Percentiles rank a stretch among this genome's conserved stretches.
These are phyloP conservation scores for Naganishia sp. DNA, from an alignment of 1,284 basidiomycete species.

Conservation along the genomic window DNA sequence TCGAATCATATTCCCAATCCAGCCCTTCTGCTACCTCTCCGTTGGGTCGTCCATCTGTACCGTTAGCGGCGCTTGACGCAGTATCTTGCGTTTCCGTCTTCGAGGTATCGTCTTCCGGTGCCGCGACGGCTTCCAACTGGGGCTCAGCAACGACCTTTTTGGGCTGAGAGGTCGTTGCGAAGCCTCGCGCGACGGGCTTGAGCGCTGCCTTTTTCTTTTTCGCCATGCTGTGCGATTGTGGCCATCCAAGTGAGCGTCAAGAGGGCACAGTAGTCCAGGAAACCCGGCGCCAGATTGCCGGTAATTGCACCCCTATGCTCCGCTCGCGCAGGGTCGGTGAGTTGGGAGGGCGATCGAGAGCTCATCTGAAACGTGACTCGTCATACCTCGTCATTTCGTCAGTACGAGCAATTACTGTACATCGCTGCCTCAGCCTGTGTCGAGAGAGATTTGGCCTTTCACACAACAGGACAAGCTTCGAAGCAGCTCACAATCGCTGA, in stretches of 20 bases:
- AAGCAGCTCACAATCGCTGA: no score
- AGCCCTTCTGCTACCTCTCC: conserved; percentile 27
- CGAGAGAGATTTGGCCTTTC: no score
- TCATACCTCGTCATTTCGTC: no score
- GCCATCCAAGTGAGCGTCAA: background rate
- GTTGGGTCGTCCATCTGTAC: background rate
- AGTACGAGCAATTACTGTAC: no score
- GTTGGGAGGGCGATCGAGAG: no score
- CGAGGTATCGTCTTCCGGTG: conserved; percentile 39
- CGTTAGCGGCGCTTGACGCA: background rate
- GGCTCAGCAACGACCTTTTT: conserved; percentile 65
- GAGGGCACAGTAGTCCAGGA: no score
- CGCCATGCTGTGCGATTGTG: conserved; percentile 58
- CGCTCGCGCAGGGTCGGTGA: no score
- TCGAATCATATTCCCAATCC: conserved; percentile 44
- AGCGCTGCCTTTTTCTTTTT: conserved; percentile 85
- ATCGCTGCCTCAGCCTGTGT: no score
- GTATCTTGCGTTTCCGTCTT: conserved; percentile 1
- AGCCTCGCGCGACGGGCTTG: conserved; percentile 66
- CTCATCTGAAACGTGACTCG: conserved; percentile 1
- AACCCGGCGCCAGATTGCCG: no score
- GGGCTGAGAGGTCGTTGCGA: conserved; percentile 83
- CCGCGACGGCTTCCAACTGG: conserved; percentile 37
- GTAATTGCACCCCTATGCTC: no score
- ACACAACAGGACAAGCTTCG: no score